A percentile compares a stretch with the other conserved stretches of the same genome.
phyloP scores from a whole-genome alignment of 495 filamentous ascomycete genomes.

The Aspergillus affinis region DNA sequence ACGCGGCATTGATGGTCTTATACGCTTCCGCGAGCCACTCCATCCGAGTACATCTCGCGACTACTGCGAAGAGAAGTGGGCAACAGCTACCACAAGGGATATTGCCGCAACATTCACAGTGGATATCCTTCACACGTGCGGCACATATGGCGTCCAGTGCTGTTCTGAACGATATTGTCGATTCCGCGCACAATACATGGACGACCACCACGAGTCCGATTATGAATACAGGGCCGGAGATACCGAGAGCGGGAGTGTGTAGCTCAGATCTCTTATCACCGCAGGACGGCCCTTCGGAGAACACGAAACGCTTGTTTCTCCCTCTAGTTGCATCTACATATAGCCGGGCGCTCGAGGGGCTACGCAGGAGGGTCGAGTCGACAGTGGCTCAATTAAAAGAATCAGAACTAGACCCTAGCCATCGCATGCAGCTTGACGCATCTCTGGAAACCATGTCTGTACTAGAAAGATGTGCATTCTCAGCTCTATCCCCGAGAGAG shows the following conservation, averaged over 20 bases:
- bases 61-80: conserved; percentile 24
- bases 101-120: conserved; percentile 36
- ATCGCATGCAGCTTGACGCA: conserved; percentile 8
- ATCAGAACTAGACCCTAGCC: not conserved
- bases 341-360: conserved; percentile 15
- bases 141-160: conserved; percentile 37
- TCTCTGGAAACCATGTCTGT: conserved; percentile 19
- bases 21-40: conserved; percentile 42
- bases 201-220: not conserved
- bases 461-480: conserved; percentile 18
- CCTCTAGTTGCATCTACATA: conserved; percentile 23
- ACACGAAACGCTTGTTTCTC: conserved; percentile 23
- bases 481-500: conserved; percentile 7
- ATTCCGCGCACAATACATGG: not conserved
- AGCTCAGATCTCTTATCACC: conserved; percentile 11
- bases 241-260: not conserved
- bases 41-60: conserved; percentile 35
- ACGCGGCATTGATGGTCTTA: conserved; percentile 47
- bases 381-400: conserved; percentile 10
- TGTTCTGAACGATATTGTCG: conserved; percentile 26
- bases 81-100: conserved; percentile 19
- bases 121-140: conserved; percentile 42
- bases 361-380: conserved; percentile 17
- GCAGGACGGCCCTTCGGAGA: conserved; percentile 21
- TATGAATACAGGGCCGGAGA: conserved; percentile 1